Conservation (phyloP, 73 alveolate genomes). For the Breviolum minutum region DNA sequence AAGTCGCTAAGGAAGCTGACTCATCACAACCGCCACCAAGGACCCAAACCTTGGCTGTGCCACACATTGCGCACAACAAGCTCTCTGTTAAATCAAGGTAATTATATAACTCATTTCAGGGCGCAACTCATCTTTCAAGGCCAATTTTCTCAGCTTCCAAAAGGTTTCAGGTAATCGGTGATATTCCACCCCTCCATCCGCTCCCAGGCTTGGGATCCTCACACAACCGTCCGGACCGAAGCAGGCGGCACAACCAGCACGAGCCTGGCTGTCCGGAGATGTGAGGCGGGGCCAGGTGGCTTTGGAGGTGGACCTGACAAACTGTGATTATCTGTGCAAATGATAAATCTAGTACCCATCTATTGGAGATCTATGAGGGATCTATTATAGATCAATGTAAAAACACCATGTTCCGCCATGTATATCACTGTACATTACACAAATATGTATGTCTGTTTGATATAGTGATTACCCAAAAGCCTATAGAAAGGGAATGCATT, state of each 20-base stretch:
- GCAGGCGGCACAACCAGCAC: conserved; percentile 91
- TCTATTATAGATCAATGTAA: too few species aligned
- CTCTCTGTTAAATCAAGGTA: too few species aligned
- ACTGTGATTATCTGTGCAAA: too few species aligned
- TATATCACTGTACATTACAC: too few species aligned
- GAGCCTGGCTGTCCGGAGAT: conserved; percentile 14
- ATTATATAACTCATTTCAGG: too few species aligned
- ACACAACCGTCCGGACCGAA: conserved; percentile 87
- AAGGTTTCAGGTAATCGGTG: neutral
- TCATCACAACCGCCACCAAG: conserved; percentile 62
- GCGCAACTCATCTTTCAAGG: neutral
- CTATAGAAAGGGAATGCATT: too few species aligned
- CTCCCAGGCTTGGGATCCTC: neutral
- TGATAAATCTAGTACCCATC: too few species aligned
- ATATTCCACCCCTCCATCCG: neutral
- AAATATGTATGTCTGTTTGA: too few species aligned
- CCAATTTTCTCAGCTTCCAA: neutral
- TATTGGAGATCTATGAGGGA: too few species aligned
- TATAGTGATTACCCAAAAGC: too few species aligned
- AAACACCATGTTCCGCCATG: too few species aligned
- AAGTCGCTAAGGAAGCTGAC: conserved; percentile 24
- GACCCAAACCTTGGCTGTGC: conserved; percentile 63
- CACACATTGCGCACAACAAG: neutral
- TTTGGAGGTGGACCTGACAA: neutral
- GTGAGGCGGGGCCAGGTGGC: neutral